Evolutionary conservation across 805 yeast genomes (phyloP).

Genomic region (Starmerella apis): DNA sequence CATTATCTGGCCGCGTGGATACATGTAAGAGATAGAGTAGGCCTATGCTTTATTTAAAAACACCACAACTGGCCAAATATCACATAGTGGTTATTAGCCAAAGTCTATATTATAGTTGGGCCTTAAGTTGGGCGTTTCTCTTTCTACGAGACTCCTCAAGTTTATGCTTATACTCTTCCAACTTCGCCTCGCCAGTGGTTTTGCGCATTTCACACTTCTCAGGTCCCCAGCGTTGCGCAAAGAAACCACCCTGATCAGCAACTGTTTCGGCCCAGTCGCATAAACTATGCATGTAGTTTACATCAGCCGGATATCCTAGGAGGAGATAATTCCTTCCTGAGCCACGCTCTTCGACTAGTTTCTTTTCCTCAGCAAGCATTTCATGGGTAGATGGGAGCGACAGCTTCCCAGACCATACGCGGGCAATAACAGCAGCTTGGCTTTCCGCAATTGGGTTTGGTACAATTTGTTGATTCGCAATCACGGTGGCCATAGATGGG

Average conservation of each 20-base stretch:
- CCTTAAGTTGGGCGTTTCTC: background rate
- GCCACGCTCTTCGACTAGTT: constrained; percentile 38
- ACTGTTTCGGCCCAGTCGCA: constrained; percentile 30
- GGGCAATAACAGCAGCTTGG: constrained; percentile 56
- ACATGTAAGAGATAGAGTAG: no score
- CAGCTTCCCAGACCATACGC: constrained; percentile 50
- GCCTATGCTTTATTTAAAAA: no score
- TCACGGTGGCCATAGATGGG: constrained; percentile 55
- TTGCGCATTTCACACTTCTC: constrained; percentile 26
- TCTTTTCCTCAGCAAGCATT: constrained; percentile 39
- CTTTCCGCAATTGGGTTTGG: constrained; percentile 37
- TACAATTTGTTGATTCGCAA: constrained; percentile 33
- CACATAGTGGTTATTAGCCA: no score
- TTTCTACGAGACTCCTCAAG: constrained; percentile 10
- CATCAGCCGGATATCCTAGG: constrained; percentile 48
- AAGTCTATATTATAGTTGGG: background rate
- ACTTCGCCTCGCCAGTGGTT: constrained; percentile 12
- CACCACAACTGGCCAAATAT: no score
- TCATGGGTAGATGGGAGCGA: constrained; percentile 39
- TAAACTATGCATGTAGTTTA: constrained; percentile 42
- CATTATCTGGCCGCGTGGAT: no score
- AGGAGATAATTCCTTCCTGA: constrained; percentile 43
- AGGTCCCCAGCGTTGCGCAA: constrained; percentile 46
- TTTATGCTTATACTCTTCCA: constrained; percentile 16
- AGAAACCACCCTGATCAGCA: constrained; percentile 32